These are phyloP conservation scores for Fraxinus latifolia DNA, from an alignment of 305 asterid genomes.

Conservation along the genomic window DNA sequence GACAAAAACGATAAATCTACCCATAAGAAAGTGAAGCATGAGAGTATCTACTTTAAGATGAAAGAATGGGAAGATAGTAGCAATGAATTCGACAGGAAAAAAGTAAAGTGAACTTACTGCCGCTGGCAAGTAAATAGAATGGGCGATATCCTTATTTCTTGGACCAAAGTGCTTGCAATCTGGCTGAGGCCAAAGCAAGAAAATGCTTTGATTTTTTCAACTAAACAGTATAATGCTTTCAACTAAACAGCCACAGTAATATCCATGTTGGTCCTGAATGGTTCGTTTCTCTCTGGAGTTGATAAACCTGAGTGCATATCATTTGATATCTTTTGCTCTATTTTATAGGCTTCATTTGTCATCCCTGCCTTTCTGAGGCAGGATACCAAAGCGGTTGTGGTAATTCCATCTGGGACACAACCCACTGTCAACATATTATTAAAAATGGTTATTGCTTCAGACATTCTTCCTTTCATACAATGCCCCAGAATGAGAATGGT, in stretches of 20 bases:
- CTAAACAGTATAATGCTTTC: neutral
- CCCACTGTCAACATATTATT: conserved; percentile 66
- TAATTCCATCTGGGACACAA: conserved; percentile 64
- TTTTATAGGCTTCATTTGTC: conserved; percentile 65
- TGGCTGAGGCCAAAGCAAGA: conserved; percentile 18
- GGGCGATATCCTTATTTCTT: neutral
- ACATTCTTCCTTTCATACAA: conserved; percentile 91
- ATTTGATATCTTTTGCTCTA: conserved; percentile 43
- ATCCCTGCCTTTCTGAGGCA: conserved; percentile 88
- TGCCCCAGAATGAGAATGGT: conserved; percentile 85
- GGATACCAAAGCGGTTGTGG: conserved; percentile 47
- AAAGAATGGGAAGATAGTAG: neutral
- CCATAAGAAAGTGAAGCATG: neutral
- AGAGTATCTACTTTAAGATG: neutral
- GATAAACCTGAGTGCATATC: conserved; percentile 28
- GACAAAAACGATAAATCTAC: conserved; percentile 11
- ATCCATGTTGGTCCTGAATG: conserved; percentile 31
- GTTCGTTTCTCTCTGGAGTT: conserved; percentile 30
- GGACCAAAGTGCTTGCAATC: conserved; percentile 6
- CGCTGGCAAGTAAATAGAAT: neutral
- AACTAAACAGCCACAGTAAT: conserved; percentile 50
- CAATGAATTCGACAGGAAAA: neutral
- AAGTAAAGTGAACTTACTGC: conserved; percentile 26
- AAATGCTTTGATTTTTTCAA: neutral
- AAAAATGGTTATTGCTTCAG: conserved; percentile 62